Percentiles rank a stretch among this genome's conserved stretches.
Conservation (phyloP, 2,329 filamentous ascomycete species). For the Claviceps digitariae region DNA sequence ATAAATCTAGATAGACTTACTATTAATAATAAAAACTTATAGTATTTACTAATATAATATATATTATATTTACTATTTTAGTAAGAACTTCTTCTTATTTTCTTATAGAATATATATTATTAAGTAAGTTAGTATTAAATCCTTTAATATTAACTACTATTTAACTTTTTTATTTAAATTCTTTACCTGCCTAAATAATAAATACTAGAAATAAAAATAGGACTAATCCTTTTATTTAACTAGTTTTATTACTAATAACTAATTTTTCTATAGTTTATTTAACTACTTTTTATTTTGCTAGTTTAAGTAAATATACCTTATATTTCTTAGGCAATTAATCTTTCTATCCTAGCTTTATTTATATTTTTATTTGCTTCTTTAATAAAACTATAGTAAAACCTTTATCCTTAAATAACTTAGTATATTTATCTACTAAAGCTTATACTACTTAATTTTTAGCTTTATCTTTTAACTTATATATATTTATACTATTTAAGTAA, state of each 20-base stretch:
- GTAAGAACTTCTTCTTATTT: neutral
- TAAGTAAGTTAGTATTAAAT: neutral
- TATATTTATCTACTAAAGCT: neutral
- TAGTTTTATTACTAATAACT: neutral
- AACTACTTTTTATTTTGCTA: neutral
- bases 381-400: neutral
- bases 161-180: neutral
- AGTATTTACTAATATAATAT: neutral
- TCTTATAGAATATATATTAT: neutral
- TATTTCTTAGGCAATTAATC: neutral
- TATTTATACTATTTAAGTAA: neutral
- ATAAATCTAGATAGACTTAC: neutral
- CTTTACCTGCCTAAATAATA: neutral
- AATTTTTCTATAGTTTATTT: neutral
- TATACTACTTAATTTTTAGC: neutral
- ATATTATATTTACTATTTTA: neutral
- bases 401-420: neutral
- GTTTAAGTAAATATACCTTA: neutral
- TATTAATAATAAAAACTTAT: no score
- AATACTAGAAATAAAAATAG: neutral
- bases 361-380: neutral
- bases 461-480: neutral
- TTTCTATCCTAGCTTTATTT: neutral
- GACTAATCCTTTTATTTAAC: neutral
- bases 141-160: neutral